Base-by-base conservation (phyloP, 768 basidiomycete species). In the Tremella mesenterica region DNA sequence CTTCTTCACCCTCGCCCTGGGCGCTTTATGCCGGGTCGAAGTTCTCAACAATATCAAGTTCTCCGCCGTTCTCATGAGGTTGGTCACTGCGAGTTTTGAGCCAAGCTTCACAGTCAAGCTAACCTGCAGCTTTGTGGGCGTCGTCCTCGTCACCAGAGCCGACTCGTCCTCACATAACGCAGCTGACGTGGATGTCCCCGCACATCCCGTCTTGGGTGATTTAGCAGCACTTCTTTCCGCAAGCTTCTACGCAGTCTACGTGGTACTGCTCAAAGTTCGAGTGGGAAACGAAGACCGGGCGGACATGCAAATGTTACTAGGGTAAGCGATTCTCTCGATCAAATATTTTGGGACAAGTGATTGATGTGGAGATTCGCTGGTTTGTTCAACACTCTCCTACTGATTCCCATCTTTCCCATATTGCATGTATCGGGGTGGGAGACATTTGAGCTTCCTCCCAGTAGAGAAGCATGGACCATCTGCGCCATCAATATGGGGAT, bases 221-320 rank as follows among this genome's bases (percentile, higher is more conserved):
- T 61, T 78, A 31, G 79, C 96, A 4, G 90, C 92, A 1, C 76
- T 96, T 27, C 64, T 88, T n/a, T 88, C 87, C 5, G 90, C 92
- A 1, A 59, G 88, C 4, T 85, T 86, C 70, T 96, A 95, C 70
- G 86, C 90, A 0, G 71, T 85, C 43, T 97, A 97, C 73, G 83
- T 91, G 39, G 84, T 85, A 58, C 77, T 93, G 45, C 79, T 97
- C 65, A 97, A 96, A 73, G 85, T 91, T 41, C 81, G 82, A 52
- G 85, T 95, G 48, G 81, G 80, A 39, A 78, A 79, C 30, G 88
- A 92, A 66, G 85, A 85, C 4, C 80, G 88, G 50, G 80, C 91
- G 61, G 83, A 92, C 70, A 91, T 92, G 90, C 86, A 89, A 59
- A 77, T 92, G 26, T 92, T 95, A 77, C 91, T 95, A 64, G 92